Conservation (phyloP, 495 filamentous ascomycete species). For the Hypoxylon fragiforme region DNA sequence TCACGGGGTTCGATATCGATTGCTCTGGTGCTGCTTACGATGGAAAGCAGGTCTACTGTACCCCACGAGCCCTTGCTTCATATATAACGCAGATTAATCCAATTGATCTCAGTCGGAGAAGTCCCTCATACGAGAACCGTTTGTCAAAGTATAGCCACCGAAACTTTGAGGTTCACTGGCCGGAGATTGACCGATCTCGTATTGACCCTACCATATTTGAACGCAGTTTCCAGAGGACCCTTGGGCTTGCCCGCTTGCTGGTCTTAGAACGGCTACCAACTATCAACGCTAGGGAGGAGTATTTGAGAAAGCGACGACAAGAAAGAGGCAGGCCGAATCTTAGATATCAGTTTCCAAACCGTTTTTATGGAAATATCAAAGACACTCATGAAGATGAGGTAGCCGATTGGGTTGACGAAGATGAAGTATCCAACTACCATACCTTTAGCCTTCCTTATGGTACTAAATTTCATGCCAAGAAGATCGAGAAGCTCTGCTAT, state of each 20-base stretch:
- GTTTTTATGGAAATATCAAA: conserved; percentile 66
- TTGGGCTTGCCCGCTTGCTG: conserved; percentile 76
- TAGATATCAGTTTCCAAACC: conserved; percentile 31
- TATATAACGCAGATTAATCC: conserved; percentile 80
- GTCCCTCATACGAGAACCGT: conserved; percentile 83
- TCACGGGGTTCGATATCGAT: conserved; percentile 85
- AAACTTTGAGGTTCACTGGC: conserved; percentile 81
- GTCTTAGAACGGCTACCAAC: conserved; percentile 79
- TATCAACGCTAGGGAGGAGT: conserved; percentile 63
- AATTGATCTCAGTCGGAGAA: conserved; percentile 75
- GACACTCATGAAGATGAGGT: conserved; percentile 72
- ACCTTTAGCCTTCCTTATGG: conserved; percentile 81
- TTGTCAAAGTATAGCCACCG: conserved; percentile 85
- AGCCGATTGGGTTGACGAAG: conserved; percentile 75
- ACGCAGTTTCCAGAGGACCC: conserved; percentile 69
- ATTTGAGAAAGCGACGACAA: conserved; percentile 63
- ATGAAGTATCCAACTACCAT: conserved; percentile 75
- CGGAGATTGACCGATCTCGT: conserved; percentile 66
- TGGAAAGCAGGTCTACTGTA: conserved; percentile 71
- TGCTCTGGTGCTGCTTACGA: conserved; percentile 80
- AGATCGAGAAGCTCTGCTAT: conserved; percentile 77
- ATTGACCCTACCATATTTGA: conserved; percentile 87
- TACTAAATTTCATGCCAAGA: conserved; percentile 65
- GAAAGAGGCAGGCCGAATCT: conserved; percentile 67
- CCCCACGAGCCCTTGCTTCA: conserved; percentile 70